Evolutionary conservation across 768 basidiomycete species (phyloP), one percentile per base, ranked within the genome.

Genomic region (Exsudoporus frostii): DNA sequence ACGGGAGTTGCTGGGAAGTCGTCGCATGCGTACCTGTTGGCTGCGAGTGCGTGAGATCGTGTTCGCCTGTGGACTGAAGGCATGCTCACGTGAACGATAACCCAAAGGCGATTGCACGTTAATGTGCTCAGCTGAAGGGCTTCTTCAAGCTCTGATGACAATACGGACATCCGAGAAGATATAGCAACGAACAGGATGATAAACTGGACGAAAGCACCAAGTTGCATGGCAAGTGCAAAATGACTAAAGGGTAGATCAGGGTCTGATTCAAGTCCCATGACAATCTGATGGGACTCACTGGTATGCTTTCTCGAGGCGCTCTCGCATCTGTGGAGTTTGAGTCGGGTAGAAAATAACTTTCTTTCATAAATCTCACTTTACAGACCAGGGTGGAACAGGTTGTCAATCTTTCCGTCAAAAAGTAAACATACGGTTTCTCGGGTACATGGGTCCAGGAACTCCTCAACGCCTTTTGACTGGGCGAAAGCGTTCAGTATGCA

Each of bases 181-280:
- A 88, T 77, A 13, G 83, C 86, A 22, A 76, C 72, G 38, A 91
- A 73, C 5, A 81, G 72, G 42, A 92, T 63, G n/a, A 85, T 68
- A 15, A 88, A 64, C 55, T 86, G 85, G 13, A 87, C 73, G 61
- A 92, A 92, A 17, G 88, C 84, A 17, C 85, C 88, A 1, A 81
- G 78, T 64, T 86, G 86, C 76, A 92, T 79, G 32, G 80, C 79
- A 24, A 84, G 73, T 27, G 74, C 70, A 53, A 90, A 82, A 27
- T 79, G 79, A 41, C 89, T 92, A 55, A 8, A 45, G 40, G 32
- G 24, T 36, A 45, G 19, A 49, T 36, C 36, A 48, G 45, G 34
- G 14, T 19, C 14, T n/a, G 24, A 6, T 48, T 9, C 33, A 50
- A 34, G 19, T 29, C 4, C 5, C 7, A 33, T 1, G 36, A 42